These are phyloP conservation scores for Ephemerocybe angulata DNA, from an alignment of 768 basidiomycete species.

Conservation along the genomic window DNA sequence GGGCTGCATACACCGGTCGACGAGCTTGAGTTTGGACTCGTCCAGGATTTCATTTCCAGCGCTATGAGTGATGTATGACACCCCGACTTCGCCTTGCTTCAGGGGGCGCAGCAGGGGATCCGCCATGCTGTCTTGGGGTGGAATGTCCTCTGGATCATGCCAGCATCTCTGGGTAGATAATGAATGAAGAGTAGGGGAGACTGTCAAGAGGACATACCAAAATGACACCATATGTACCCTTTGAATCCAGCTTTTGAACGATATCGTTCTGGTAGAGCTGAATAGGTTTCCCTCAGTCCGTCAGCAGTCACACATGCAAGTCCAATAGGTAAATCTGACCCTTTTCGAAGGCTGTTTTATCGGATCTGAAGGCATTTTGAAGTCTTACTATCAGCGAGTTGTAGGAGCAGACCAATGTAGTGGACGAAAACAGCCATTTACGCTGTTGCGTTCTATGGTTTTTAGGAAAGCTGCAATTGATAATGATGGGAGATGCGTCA, in stretches of 20 bases:
- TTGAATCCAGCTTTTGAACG: conserved; percentile 42
- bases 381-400: neutral
- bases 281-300: neutral
- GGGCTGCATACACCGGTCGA: conserved; percentile 72
- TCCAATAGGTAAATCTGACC: neutral
- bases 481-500: too few species aligned
- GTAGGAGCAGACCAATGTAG: neutral
- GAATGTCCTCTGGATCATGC: conserved; percentile 80
- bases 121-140: conserved; percentile 33
- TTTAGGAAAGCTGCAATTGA: too few species aligned
- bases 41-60: conserved; percentile 64
- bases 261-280: conserved; percentile 71
- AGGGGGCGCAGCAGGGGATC: conserved; percentile 79
- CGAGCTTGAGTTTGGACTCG: conserved; percentile 64
- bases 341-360: neutral
- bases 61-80: conserved; percentile 56
- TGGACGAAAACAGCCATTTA: neutral
- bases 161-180: conserved; percentile 64
- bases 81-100: conserved; percentile 75
- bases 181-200: neutral
- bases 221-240: conserved; percentile 55
- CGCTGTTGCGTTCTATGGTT: too few species aligned
- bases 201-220: conserved; percentile 43
- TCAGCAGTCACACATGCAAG: neutral
- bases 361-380: conserved; percentile 7